Conservation (phyloP, 2,329 filamentous ascomycete species). For the Fusarium vanettenii region DNA sequence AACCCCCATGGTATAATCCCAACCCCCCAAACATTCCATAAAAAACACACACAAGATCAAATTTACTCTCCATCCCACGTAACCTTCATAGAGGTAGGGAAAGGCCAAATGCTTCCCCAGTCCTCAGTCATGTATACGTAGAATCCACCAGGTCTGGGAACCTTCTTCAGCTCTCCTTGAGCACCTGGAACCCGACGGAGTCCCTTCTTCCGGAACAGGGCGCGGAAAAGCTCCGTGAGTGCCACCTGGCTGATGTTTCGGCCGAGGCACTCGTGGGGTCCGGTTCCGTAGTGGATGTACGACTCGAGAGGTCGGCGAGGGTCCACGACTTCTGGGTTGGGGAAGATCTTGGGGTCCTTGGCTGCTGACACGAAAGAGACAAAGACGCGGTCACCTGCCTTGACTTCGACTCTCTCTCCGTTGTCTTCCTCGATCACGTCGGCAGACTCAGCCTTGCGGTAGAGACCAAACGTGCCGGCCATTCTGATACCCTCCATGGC, state of each 20-base stretch:
- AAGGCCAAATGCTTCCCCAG: conserved; percentile 63
- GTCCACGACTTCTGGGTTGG: conserved; percentile 69
- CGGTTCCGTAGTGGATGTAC: conserved; percentile 74
- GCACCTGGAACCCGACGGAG: conserved; percentile 70
- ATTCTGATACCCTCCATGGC: conserved; percentile 79
- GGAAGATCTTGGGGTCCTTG: conserved; percentile 69
- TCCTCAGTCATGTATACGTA: conserved; percentile 75
- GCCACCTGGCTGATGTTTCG: conserved; percentile 70
- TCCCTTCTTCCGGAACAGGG: conserved; percentile 70
- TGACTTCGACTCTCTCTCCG: conserved; percentile 61
- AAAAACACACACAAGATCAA: not conserved
- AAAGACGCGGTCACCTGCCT: conserved; percentile 70
- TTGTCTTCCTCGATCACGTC: conserved; percentile 64
- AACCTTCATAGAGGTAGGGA: conserved; percentile 66
- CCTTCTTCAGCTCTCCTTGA: conserved; percentile 76
- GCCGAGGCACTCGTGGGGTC: conserved; percentile 72
- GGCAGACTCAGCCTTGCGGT: conserved; percentile 63
- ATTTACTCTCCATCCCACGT: conserved; percentile 57
- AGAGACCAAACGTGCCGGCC: conserved; percentile 70
- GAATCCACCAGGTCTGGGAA: conserved; percentile 65
- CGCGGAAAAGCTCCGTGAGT: conserved; percentile 75
- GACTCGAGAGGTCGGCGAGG: conserved; percentile 71
- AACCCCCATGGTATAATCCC: not conserved
- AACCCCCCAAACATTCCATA: not conserved
- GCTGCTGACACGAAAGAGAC: conserved; percentile 70